Percentiles rank a stretch among this genome's conserved stretches.
Conservation (phyloP, 2,329 filamentous ascomycete species). For the Pezicula carpinea region DNA sequence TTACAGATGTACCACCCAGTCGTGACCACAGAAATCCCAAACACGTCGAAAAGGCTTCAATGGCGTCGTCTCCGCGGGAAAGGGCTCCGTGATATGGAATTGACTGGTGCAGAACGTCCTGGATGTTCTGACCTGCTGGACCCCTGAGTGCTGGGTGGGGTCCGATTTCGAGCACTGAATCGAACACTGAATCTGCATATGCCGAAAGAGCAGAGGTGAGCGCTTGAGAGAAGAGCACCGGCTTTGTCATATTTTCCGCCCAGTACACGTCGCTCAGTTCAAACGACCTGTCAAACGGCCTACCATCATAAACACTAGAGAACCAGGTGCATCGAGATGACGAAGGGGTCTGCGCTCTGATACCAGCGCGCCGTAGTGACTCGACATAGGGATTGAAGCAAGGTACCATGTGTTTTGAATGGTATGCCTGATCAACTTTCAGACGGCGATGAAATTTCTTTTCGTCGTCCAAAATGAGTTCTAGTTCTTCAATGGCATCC, state of each 20-base stretch:
- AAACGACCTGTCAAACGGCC: background rate
- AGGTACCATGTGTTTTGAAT: too few relatives aligned
- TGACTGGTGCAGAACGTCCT: background rate
- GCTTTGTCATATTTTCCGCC: constrained; percentile 31
- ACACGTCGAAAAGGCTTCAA: background rate
- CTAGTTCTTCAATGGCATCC: too few relatives aligned
- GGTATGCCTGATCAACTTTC: too few relatives aligned
- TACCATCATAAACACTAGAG: background rate
- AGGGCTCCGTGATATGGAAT: background rate
- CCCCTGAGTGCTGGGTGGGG: background rate
- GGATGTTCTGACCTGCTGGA: constrained; percentile 1
- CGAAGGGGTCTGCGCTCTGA: background rate
- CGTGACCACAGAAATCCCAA: background rate
- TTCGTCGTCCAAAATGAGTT: too few relatives aligned
- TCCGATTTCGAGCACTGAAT: background rate
- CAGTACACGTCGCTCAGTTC: background rate
- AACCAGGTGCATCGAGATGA: background rate
- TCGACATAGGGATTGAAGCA: too few relatives aligned
- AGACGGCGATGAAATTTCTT: too few relatives aligned
- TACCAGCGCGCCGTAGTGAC: background rate
- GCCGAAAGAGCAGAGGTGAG: constrained; percentile 18
- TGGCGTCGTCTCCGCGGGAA: background rate
- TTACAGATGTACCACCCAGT: background rate
- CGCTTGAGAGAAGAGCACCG: constrained; percentile 36
- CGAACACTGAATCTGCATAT: constrained; percentile 9